A percentile compares a stretch with the other conserved stretches of the same genome.
Conservation (phyloP, 2,329 filamentous ascomycete genomes). For the Trichoderma harzianum region DNA sequence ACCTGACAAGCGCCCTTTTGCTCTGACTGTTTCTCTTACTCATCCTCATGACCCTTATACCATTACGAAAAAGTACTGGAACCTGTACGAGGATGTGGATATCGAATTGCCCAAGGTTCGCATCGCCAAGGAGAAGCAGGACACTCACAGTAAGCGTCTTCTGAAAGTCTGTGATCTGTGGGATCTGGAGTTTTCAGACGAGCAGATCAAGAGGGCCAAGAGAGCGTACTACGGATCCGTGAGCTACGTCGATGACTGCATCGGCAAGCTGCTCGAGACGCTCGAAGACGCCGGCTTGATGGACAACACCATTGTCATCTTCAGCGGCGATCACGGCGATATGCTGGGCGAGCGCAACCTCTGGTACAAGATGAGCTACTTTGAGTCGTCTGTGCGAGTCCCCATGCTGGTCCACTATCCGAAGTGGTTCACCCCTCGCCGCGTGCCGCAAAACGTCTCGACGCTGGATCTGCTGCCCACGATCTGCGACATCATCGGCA, state of each 20-base stretch:
- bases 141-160: slow-evolving; percentile 81
- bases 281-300: slow-evolving; percentile 76
- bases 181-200: slow-evolving; percentile 77
- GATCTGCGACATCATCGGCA: slow-evolving; percentile 76
- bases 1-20: slow-evolving; percentile 71
- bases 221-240: slow-evolving; percentile 91
- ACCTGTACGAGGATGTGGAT: slow-evolving; percentile 83
- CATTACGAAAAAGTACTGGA: slow-evolving; percentile 92
- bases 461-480: slow-evolving; percentile 89
- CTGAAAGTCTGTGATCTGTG: slow-evolving; percentile 84
- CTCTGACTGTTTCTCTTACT: slow-evolving; percentile 84
- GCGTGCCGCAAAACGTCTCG: slow-evolving; percentile 79
- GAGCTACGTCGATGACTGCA: slow-evolving; percentile 90
- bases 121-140: slow-evolving; percentile 77
- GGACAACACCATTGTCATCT: slow-evolving; percentile 86
- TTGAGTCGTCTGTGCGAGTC: slow-evolving; percentile 84
- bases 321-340: slow-evolving; percentile 90
- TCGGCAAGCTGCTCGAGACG: slow-evolving; percentile 75
- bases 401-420: slow-evolving; percentile 84
- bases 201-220: slow-evolving; percentile 80
- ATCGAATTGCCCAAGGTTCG: slow-evolving; percentile 77
- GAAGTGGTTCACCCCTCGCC: slow-evolving; percentile 68
- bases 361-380: slow-evolving; percentile 99
- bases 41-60: slow-evolving; percentile 95
- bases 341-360: slow-evolving; percentile 91